Evolutionary conservation across 768 basidiomycete species (phyloP).

Genomic region (Leccinum variicolor): DNA sequence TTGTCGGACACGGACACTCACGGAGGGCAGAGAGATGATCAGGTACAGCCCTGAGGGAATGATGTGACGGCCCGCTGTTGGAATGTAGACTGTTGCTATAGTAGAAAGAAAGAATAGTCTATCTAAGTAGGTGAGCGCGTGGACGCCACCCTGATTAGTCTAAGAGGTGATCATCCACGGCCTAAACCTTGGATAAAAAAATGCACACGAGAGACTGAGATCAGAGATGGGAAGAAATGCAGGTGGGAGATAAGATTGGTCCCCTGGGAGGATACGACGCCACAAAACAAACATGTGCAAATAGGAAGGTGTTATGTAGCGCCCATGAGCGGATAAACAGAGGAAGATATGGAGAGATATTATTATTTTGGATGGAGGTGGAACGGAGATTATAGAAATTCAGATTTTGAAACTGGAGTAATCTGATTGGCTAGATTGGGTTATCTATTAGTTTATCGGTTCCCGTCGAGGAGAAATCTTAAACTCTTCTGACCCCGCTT

Average conservation of each 20-base stretch:
- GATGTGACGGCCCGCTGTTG: slow-evolving; percentile 4
- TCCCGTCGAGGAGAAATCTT: slow-evolving; percentile 37
- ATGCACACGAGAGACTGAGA: not conserved
- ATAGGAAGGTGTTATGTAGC: slow-evolving; percentile 16
- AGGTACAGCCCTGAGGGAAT: slow-evolving; percentile 22
- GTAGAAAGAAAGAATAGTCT: not conserved
- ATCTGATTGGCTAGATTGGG: slow-evolving; percentile 37
- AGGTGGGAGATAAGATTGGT: slow-evolving; percentile 32
- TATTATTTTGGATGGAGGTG: not conserved
- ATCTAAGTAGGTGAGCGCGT: not conserved
- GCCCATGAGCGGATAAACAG: slow-evolving; percentile 27
- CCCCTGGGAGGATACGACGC: slow-evolving; percentile 24
- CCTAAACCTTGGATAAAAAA: slow-evolving; percentile 16
- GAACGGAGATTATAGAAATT: slow-evolving; percentile 17
- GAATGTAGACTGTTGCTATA: not conserved
- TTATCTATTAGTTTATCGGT: slow-evolving; percentile 39
- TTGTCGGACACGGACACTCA: slow-evolving; percentile 3
- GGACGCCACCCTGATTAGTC: not conserved
- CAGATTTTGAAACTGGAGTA: slow-evolving; percentile 27
- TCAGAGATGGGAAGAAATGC: slow-evolving; percentile 9
- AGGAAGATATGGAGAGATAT: slow-evolving; percentile 12
- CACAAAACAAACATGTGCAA: slow-evolving; percentile 26
- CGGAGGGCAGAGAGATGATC: slow-evolving; percentile 9
- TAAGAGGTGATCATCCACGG: not conserved
- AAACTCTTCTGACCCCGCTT: slow-evolving; percentile 31